phyloP scores from a whole-genome alignment of 192 early-diverging fungal species.

The Gonapodya prolifera region DNA sequence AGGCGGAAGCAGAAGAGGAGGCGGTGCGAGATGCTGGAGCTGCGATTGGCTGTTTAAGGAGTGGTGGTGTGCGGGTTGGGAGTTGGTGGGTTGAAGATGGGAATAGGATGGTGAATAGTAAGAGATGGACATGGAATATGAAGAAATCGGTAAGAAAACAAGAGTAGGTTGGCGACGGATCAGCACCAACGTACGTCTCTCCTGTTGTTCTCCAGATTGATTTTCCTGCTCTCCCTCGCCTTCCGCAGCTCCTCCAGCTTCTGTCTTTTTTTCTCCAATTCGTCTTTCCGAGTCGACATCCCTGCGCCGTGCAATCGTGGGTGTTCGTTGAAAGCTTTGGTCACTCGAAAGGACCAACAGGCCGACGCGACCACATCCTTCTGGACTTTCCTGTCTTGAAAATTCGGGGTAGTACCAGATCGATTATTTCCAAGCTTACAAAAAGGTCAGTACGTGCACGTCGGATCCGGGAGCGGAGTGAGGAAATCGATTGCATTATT shows the following conservation, averaged over 20 bases:
- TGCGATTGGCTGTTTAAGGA: neutral
- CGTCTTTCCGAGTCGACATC: slow-evolving; percentile 10
- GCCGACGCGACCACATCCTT: too few relatives aligned
- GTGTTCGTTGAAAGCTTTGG: too few relatives aligned
- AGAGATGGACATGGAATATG: neutral
- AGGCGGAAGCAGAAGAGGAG: neutral
- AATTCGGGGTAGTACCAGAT: too few relatives aligned
- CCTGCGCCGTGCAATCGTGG: too few relatives aligned
- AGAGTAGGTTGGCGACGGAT: too few relatives aligned
- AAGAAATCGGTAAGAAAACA: neutral
- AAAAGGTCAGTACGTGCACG: too few relatives aligned
- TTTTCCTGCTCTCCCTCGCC: slow-evolving; percentile 62
- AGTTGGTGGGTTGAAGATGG: slow-evolving; percentile 12
- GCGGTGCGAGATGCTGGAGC: neutral
- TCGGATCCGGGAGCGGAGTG: too few relatives aligned
- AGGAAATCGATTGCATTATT: too few relatives aligned
- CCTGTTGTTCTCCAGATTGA: slow-evolving; percentile 19
- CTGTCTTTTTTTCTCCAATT: slow-evolving; percentile 82
- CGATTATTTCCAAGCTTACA: too few relatives aligned
- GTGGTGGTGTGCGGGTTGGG: neutral
- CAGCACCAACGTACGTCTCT: slow-evolving; percentile 8
- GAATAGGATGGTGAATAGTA: too few relatives aligned
- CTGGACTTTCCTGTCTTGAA: too few relatives aligned
- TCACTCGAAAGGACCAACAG: too few relatives aligned
- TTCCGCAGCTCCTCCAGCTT: slow-evolving; percentile 82